Evolutionary conservation across 192 early-diverging fungal species (phyloP).

Genomic region (Entomortierella lignicola): DNA sequence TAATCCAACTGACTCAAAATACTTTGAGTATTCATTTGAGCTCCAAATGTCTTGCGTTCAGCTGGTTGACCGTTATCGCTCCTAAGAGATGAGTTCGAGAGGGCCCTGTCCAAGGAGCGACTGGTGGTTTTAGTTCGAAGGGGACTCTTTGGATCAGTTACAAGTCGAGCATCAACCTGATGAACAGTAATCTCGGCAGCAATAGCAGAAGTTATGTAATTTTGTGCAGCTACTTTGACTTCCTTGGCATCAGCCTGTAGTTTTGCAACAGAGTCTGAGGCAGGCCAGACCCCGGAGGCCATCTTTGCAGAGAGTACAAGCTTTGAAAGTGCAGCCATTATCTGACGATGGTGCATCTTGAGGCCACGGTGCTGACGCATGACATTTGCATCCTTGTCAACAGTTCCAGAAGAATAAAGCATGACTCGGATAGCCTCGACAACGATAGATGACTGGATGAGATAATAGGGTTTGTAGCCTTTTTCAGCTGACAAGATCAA

Average conservation of each 20-base stretch:
- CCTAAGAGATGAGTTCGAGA: constrained; percentile 35
- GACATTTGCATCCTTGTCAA: constrained; percentile 73
- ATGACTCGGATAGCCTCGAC: constrained; percentile 89
- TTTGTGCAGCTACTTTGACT: constrained; percentile 77
- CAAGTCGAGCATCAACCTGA: constrained; percentile 49
- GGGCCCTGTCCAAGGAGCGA: constrained; percentile 37
- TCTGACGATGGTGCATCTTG: constrained; percentile 76
- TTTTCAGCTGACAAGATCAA: constrained; percentile 63
- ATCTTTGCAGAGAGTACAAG: constrained; percentile 72
- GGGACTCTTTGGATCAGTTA: constrained; percentile 42
- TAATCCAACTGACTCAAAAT: constrained; percentile 53
- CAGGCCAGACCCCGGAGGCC: constrained; percentile 84
- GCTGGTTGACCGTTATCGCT: constrained; percentile 15
- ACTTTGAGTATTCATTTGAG: constrained; percentile 43
- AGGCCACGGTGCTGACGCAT: constrained; percentile 74
- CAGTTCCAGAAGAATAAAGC: constrained; percentile 81
- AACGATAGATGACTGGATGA: constrained; percentile 66
- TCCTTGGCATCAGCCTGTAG: constrained; percentile 81
- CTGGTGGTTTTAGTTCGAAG: constrained; percentile 41
- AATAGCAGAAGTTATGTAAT: constrained; percentile 64
- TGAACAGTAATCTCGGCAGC: constrained; percentile 38
- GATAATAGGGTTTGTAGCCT: constrained; percentile 71
- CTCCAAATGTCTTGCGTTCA: constrained; percentile 42
- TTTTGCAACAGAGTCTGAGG: constrained; percentile 78
- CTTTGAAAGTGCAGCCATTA: constrained; percentile 86